Percentiles rank a stretch among this genome's conserved stretches.
These are phyloP conservation scores for Helianthus annuus DNA, from an alignment of 129 eudicot genomes.

Conservation along the genomic window DNA sequence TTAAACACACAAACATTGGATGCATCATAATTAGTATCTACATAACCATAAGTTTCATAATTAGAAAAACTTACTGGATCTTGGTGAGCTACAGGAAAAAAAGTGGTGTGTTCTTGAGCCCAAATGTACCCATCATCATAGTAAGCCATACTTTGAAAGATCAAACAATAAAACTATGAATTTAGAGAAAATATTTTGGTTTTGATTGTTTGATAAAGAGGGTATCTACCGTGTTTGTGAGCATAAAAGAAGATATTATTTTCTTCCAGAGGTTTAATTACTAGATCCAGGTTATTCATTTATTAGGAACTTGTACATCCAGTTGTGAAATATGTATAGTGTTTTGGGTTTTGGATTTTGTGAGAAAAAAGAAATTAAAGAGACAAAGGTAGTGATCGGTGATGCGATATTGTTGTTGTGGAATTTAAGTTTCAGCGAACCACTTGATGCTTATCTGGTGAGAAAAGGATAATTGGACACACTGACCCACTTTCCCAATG, in stretches of 20 bases:
- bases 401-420: conserved; percentile 20
- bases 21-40: conserved; percentile 20
- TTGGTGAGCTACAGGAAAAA: conserved; percentile 31
- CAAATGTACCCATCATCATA: conserved; percentile 45
- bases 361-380: not conserved
- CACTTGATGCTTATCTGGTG: conserved; percentile 48
- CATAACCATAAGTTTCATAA: conserved; percentile 22
- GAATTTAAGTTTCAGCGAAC: conserved; percentile 26
- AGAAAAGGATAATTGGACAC: not conserved
- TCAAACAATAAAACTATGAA: conserved; percentile 20
- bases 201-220: conserved; percentile 11
- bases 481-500: no score
- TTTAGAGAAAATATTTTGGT: not conserved
- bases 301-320: not conserved
- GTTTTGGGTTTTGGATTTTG: not conserved
- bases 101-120: conserved; percentile 31
- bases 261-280: not conserved
- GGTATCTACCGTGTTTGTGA: not conserved
- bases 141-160: conserved; percentile 44
- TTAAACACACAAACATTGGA: conserved; percentile 22
- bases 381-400: conserved; percentile 23
- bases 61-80: conserved; percentile 29
- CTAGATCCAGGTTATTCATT: not conserved
- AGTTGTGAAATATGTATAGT: not conserved
- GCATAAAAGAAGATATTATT: not conserved